Evolutionary conservation across 164 flowering plant species (phyloP).

Genomic region (Stephania cephalantha): DNA sequence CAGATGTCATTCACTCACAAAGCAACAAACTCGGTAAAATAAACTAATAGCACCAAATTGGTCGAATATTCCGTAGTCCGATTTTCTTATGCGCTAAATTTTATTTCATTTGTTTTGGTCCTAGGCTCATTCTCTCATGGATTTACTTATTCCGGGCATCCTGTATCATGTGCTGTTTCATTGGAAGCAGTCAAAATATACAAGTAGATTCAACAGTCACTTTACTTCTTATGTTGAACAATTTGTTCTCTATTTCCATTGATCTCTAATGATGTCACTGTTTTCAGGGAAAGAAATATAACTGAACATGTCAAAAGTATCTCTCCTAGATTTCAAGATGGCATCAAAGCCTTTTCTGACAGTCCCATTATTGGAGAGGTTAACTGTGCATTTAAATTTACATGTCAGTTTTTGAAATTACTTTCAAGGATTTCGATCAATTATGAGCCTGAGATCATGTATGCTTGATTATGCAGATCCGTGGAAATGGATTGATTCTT

Average conservation of each 20-base stretch:
- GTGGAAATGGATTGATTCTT: constrained; percentile 89
- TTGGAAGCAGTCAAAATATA: constrained; percentile 83
- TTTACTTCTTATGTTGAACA: background rate
- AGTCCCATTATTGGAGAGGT: constrained; percentile 99
- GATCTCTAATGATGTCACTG: background rate
- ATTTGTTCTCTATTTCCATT: background rate
- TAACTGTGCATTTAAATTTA: constrained; percentile 8
- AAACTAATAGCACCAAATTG: background rate
- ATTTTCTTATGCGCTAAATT: background rate
- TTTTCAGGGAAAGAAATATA: constrained; percentile 81
- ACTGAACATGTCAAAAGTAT: constrained; percentile 52
- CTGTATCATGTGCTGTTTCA: constrained; percentile 96
- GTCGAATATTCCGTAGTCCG: background rate
- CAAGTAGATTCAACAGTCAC: constrained; percentile 39
- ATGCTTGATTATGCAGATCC: constrained; percentile 47
- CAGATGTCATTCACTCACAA: constrained; percentile 80
- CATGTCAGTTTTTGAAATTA: background rate
- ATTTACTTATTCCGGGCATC: constrained; percentile 98
- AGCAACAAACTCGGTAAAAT: constrained; percentile 87
- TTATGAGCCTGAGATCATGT: background rate
- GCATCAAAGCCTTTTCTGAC: constrained; percentile 64
- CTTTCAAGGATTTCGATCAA: constrained; percentile 5
- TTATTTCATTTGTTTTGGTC: constrained; percentile 9
- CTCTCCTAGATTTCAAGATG: constrained; percentile 82
- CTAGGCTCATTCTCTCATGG: constrained; percentile 89